Conservation (phyloP, 805 yeast genomes). For the Starmerella floris region DNA sequence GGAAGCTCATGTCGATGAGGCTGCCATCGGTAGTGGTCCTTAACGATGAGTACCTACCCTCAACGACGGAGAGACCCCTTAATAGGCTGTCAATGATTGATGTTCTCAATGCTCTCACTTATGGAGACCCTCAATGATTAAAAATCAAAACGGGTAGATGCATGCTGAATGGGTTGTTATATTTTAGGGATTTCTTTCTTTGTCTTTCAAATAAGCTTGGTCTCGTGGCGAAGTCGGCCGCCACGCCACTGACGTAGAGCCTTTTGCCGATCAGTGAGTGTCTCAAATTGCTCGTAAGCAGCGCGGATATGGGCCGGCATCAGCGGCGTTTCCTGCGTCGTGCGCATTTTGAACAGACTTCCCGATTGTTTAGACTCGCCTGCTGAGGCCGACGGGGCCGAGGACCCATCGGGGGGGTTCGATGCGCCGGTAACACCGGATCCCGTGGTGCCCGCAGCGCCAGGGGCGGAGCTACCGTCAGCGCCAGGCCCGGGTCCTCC, state of each 20-base stretch:
- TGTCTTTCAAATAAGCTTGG: constrained; percentile 14
- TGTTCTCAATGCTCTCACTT: no score
- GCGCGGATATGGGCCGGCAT: constrained; percentile 21
- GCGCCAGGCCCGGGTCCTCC: background rate
- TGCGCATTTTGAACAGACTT: constrained; percentile 17
- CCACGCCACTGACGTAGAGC: constrained; percentile 18
- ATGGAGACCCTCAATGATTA: no score
- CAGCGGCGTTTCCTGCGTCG: constrained; percentile 20
- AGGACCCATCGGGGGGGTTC: background rate
- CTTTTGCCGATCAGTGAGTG: constrained; percentile 10
- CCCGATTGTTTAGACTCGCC: constrained; percentile 1
- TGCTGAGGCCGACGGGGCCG: background rate
- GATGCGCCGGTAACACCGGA: no score
- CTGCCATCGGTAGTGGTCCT: no score
- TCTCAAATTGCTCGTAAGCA: constrained; percentile 19
- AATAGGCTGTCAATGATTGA: no score
- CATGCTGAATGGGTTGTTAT: no score
- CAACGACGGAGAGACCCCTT: no score
- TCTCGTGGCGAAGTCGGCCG: constrained; percentile 12
- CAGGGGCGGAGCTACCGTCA: background rate
- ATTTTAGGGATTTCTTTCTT: no score
- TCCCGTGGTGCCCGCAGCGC: no score
- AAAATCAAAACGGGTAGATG: no score
- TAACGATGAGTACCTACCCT: no score
- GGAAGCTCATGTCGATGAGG: no score